Conservation (phyloP, 768 basidiomycete genomes). For the Russula sp. region DNA sequence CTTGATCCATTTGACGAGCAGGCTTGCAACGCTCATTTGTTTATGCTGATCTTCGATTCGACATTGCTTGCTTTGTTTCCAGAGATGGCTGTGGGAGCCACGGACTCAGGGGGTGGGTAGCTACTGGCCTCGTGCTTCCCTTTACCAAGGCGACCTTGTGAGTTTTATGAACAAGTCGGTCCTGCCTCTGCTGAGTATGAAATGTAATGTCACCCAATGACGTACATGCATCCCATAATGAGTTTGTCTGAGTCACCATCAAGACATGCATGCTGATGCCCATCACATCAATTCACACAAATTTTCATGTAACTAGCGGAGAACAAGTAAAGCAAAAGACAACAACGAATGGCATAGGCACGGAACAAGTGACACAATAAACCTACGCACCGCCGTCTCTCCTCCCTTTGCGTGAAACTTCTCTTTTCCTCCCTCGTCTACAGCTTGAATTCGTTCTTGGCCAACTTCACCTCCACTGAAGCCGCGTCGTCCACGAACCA, state of each 20-base stretch:
- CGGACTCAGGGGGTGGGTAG: neutral
- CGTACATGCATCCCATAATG: neutral
- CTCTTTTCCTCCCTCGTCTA: slow-evolving; percentile 26
- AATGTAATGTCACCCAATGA: neutral
- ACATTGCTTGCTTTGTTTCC: slow-evolving; percentile 69
- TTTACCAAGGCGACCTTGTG: neutral
- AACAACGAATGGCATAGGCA: slow-evolving; percentile 15
- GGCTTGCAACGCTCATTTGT: slow-evolving; percentile 73
- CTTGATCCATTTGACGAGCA: slow-evolving; percentile 55
- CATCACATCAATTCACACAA: neutral
- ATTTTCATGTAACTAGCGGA: neutral
- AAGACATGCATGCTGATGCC: no score
- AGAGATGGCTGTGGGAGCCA: slow-evolving; percentile 46
- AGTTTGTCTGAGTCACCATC: no score
- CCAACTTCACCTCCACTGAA: slow-evolving; percentile 50
- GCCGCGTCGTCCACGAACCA: slow-evolving; percentile 96
- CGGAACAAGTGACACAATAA: neutral
- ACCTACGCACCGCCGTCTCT: slow-evolving; percentile 2
- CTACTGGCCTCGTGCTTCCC: neutral
- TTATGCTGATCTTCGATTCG: slow-evolving; percentile 66
- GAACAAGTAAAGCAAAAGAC: neutral
- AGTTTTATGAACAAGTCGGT: neutral
- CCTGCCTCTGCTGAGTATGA: neutral
- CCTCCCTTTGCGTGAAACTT: neutral
- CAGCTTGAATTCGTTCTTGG: slow-evolving; percentile 50